phyloP scores from a whole-genome alignment of 2,329 filamentous ascomycete genomes.

The Dothiorella sarmentorum region DNA sequence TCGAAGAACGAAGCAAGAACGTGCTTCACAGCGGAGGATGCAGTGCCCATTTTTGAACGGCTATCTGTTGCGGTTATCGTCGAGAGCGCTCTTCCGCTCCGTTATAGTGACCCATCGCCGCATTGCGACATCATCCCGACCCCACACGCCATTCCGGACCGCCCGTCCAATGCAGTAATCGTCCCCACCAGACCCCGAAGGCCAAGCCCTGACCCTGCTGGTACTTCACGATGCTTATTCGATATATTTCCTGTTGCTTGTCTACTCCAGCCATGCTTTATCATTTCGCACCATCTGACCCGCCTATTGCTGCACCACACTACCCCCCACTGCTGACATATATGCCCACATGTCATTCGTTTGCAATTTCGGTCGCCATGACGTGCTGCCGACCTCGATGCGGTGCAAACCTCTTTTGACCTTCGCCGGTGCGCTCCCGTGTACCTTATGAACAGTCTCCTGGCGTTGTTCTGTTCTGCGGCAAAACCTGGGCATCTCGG shows the following conservation, averaged over 20 bases:
- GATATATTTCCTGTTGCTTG: neutral
- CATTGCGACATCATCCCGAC: constrained; percentile 15
- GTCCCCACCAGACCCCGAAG: neutral
- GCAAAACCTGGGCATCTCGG: no score
- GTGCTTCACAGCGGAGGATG: neutral
- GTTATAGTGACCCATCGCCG: neutral
- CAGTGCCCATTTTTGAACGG: neutral
- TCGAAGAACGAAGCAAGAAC: constrained; percentile 3
- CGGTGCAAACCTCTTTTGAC: neutral
- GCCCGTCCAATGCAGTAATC: neutral
- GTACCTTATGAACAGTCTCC: no score
- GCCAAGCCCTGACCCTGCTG: neutral
- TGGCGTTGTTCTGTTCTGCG: no score
- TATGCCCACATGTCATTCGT: neutral
- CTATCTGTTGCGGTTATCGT: neutral
- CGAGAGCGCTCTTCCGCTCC: neutral
- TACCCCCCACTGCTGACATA: constrained; percentile 6
- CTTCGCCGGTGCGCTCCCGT: no score
- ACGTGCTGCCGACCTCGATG: neutral
- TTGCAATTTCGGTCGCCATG: constrained; percentile 8
- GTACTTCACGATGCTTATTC: constrained; percentile 4
- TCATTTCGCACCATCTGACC: constrained; percentile 10
- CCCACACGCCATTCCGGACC: constrained; percentile 4
- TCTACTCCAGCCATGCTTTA: constrained; percentile 1
- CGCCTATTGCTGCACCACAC: constrained; percentile 10